Evolutionary conservation across 768 basidiomycete species (phyloP), one percentile per base, ranked within the genome.

Genomic region (Infundibulicybe gibba): DNA sequence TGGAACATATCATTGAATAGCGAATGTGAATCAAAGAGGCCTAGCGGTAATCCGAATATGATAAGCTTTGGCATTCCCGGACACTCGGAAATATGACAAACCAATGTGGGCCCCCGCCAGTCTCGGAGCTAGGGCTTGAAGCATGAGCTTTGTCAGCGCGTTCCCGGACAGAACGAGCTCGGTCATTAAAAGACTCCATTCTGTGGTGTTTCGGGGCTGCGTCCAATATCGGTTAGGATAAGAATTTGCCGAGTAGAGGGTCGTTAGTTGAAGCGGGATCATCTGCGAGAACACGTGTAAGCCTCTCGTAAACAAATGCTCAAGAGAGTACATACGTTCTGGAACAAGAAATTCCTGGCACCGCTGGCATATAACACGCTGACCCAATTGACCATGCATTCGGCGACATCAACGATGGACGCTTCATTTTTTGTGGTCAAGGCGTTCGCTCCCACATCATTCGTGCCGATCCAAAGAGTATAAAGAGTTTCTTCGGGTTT

Each of bases 381-480:
- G 19, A 79, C 53, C 63, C 69, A 76, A 16, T 70, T 63, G 17
- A 77, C 57, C 13, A 67, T 68, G 45, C 76, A 76, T 20, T 53
- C 45, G 19, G 68, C 59, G 0, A 69, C 69, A 42, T 75, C 60
- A 4, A 76, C 74, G 42, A 78, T 54, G 2, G 70, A 75, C 14
- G 69, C 70, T 10, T 40, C 37, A 38, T 64, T 52, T 2, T 70
- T 72, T 0, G 68, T 72, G 13, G 77, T 34, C 6, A 77, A 59
- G 13, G 66, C 64, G 25, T 54, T 54, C 13, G 39, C 66, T 5
- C 77, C 76, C 8, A 79, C 64, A 53, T 79, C 77, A 42, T 69
- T 69, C 4, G 70, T 73, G n/a, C 76, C 77, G 45, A 79, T 79
- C 77, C 76, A 79, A 11, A 78, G 61, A 16, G 74, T 74, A 53